Conservation (phyloP, 2,329 filamentous ascomycete genomes). For the Stagonosporopsis rhizophila region DNA sequence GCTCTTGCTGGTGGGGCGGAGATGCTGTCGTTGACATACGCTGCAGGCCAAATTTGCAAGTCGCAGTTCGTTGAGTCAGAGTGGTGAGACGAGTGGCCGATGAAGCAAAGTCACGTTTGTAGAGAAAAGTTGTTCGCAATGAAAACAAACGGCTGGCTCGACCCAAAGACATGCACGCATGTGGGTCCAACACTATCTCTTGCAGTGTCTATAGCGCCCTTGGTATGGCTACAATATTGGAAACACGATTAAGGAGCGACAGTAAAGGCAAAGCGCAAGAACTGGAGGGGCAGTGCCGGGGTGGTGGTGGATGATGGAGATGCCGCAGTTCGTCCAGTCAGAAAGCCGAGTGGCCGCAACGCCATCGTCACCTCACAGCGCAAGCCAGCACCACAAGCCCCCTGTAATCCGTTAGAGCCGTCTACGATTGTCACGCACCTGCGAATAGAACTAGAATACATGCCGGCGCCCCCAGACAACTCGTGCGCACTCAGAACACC, state of each 20-base stretch:
- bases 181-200: conserved; percentile 13
- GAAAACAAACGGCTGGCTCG: conserved; percentile 39
- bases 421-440: conserved; percentile 7
- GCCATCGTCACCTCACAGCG: conserved; percentile 31
- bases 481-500: conserved; percentile 39
- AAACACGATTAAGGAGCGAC: conserved; percentile 7
- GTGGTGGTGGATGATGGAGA: conserved; percentile 33
- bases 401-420: conserved; percentile 8
- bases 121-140: conserved; percentile 33
- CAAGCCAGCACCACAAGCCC: conserved; percentile 19
- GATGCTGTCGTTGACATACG: conserved; percentile 42
- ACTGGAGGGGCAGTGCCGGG: conserved; percentile 15
- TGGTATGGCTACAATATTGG: neutral
- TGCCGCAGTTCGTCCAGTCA: conserved; percentile 40
- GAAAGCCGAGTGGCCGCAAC: conserved; percentile 43
- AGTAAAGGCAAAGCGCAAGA: conserved; percentile 10
- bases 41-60: conserved; percentile 17
- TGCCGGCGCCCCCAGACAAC: conserved; percentile 38
- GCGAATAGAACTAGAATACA: conserved; percentile 33
- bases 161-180: conserved; percentile 42
- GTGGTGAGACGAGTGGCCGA: conserved; percentile 12
- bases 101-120: conserved; percentile 30
- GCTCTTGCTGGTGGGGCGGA: conserved; percentile 33
- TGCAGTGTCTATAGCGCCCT: conserved; percentile 1
- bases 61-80: conserved; percentile 3